A percentile compares a stretch with the other conserved stretches of the same genome.
Evolutionary conservation across 164 flowering plant genomes (phyloP).

Genomic region (Piper betle): DNA sequence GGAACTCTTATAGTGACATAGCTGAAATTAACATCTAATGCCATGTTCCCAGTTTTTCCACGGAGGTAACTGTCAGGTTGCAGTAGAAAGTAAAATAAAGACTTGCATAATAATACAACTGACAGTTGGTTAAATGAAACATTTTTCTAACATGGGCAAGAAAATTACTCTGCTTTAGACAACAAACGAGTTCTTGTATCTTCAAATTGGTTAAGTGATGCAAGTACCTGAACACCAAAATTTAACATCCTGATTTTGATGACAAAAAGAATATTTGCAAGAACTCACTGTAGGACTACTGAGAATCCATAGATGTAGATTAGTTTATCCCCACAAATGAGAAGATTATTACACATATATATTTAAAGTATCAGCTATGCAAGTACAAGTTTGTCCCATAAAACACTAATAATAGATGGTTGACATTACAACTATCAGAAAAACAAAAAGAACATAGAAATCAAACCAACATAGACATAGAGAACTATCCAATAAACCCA

Average conservation of each 20-base stretch:
- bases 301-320: neutral
- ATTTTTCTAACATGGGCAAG: neutral
- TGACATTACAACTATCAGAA: neutral
- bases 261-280: neutral
- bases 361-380: too few species aligned
- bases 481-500: neutral
- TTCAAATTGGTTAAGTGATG: conserved; percentile 54
- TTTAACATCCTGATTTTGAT: neutral
- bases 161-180: conserved; percentile 70
- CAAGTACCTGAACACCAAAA: conserved; percentile 39
- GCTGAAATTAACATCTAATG: conserved; percentile 42
- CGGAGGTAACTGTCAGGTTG: conserved; percentile 37
- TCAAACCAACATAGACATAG: neutral
- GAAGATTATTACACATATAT: too few species aligned
- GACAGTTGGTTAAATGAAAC: neutral
- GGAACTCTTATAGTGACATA: conserved; percentile 35
- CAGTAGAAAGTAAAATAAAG: neutral
- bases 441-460: neutral
- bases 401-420: too few species aligned
- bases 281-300: neutral
- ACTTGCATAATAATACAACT: neutral
- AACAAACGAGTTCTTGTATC: conserved; percentile 35
- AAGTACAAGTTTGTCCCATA: too few species aligned
- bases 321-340: too few species aligned
- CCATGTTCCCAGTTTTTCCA: conserved; percentile 33